phyloP scores from a whole-genome alignment of 2,329 filamentous ascomycete species.

The Phaeosphaeriaceae sp. region DNA sequence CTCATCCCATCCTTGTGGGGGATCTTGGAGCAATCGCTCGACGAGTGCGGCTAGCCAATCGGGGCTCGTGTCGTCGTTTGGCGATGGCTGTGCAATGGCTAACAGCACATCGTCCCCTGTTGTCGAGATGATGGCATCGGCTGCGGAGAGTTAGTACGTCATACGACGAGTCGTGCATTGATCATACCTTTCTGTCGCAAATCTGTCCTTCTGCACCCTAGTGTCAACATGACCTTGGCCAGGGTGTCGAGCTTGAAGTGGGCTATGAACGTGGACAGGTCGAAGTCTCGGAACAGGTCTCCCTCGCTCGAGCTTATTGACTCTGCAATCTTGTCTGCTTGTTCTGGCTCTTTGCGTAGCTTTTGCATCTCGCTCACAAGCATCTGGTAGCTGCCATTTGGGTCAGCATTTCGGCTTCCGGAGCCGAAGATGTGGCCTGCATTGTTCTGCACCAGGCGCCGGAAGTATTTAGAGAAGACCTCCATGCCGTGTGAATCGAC shows the following conservation, averaged over 20 bases:
- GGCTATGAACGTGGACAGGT: slow-evolving; percentile 92
- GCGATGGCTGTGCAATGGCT: slow-evolving; percentile 70
- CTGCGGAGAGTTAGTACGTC: slow-evolving; percentile 57
- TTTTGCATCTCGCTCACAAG: slow-evolving; percentile 86
- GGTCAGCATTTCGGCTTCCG: slow-evolving; percentile 74
- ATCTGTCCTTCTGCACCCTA: slow-evolving; percentile 87
- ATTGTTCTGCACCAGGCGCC: slow-evolving; percentile 90
- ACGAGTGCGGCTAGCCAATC: slow-evolving; percentile 80
- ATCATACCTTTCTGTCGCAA: slow-evolving; percentile 84
- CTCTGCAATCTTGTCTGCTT: slow-evolving; percentile 91
- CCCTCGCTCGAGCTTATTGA: slow-evolving; percentile 89
- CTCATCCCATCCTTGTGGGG: slow-evolving; percentile 84
- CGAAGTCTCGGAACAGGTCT: slow-evolving; percentile 94
- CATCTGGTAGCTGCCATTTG: slow-evolving; percentile 83
- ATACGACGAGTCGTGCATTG: neutral
- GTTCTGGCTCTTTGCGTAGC: slow-evolving; percentile 78
- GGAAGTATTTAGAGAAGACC: slow-evolving; percentile 95
- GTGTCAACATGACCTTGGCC: slow-evolving; percentile 84
- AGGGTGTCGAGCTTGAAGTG: slow-evolving; percentile 93
- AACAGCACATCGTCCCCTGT: slow-evolving; percentile 81
- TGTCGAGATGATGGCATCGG: slow-evolving; percentile 86
- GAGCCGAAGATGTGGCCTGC: slow-evolving; percentile 89
- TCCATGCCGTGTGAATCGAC: slow-evolving; percentile 99
- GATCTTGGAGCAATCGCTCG: slow-evolving; percentile 86
- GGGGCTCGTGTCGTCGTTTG: slow-evolving; percentile 71